These are phyloP conservation scores for Rhynchosporium agropyri DNA, from an alignment of 2,329 filamentous ascomycete species.

Conservation along the genomic window DNA sequence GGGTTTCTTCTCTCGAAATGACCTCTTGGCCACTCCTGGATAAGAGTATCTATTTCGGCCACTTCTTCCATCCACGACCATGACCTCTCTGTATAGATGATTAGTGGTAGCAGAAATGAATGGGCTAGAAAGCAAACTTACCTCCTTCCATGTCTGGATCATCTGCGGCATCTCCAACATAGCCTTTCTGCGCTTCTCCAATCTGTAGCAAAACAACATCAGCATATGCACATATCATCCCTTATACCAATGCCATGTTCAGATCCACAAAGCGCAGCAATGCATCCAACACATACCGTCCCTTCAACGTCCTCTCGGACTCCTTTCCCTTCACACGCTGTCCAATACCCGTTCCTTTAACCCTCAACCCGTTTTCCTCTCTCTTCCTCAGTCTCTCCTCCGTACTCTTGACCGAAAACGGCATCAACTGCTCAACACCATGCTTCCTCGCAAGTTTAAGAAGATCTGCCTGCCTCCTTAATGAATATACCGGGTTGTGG, in stretches of 20 bases:
- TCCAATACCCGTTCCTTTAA: conserved; percentile 91
- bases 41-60: conserved; percentile 54
- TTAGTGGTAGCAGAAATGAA: conserved; percentile 42
- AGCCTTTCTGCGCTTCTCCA: conserved; percentile 87
- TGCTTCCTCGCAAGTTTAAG: conserved; percentile 81
- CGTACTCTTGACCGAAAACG: conserved; percentile 74
- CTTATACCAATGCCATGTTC: neutral
- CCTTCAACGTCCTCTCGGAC: conserved; percentile 84
- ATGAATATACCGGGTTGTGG: conserved; percentile 80
- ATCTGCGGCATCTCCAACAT: conserved; percentile 95
- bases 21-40: conserved; percentile 4
- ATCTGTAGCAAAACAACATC: conserved; percentile 49
- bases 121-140: conserved; percentile 48
- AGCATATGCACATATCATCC: conserved; percentile 20
- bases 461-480: conserved; percentile 86
- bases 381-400: conserved; percentile 70
- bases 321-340: conserved; percentile 94
- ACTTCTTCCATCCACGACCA: conserved; percentile 75
- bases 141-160: conserved; percentile 91
- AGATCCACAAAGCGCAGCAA: neutral
- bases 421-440: conserved; percentile 80
- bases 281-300: conserved; percentile 55
- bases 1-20: neutral
- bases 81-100: conserved; percentile 60
- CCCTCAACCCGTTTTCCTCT: conserved; percentile 77